phyloP scores from a whole-genome alignment of 805 yeast species.

The Candida nemodendra region DNA sequence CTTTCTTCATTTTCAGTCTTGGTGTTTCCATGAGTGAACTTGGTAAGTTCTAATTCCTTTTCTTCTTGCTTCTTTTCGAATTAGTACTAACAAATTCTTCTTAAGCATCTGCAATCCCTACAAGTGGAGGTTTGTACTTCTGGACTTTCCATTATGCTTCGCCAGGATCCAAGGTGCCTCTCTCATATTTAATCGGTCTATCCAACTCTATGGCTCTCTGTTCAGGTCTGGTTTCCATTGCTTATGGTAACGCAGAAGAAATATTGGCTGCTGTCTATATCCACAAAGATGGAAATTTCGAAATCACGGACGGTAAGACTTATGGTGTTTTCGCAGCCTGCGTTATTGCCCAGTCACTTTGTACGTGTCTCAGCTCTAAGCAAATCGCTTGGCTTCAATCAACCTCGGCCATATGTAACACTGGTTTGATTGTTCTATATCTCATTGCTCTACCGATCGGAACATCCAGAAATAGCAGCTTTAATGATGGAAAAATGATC shows the following conservation, averaged over 20 bases:
- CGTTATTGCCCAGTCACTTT: conserved; percentile 47
- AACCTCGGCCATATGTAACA: conserved; percentile 53
- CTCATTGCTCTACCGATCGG: conserved; percentile 68
- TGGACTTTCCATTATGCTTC: conserved; percentile 72
- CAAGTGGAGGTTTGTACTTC: conserved; percentile 72
- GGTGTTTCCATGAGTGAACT: conserved; percentile 65
- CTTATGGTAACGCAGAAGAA: conserved; percentile 65
- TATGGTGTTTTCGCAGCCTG: conserved; percentile 70
- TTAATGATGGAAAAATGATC: conserved; percentile 52
- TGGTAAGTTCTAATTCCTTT: conserved; percentile 2
- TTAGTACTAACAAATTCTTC: background rate
- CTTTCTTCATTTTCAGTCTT: conserved; percentile 52
- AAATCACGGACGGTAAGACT: conserved; percentile 48
- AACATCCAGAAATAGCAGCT: conserved; percentile 36
- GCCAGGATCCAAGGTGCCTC: conserved; percentile 44
- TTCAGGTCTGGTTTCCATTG: conserved; percentile 65
- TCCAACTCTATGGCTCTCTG: conserved; percentile 66
- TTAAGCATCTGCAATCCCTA: conserved; percentile 63
- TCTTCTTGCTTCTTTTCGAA: no score
- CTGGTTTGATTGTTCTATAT: conserved; percentile 50
- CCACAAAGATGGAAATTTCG: conserved; percentile 52
- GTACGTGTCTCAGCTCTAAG: conserved; percentile 57
- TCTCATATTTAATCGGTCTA: conserved; percentile 64
- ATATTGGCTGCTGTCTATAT: conserved; percentile 56
- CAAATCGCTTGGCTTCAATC: conserved; percentile 59